A percentile compares a stretch with the other conserved stretches of the same genome.
Evolutionary conservation across 139 green algal species (phyloP).

Genomic region (Klebsormidium nitens): DNA sequence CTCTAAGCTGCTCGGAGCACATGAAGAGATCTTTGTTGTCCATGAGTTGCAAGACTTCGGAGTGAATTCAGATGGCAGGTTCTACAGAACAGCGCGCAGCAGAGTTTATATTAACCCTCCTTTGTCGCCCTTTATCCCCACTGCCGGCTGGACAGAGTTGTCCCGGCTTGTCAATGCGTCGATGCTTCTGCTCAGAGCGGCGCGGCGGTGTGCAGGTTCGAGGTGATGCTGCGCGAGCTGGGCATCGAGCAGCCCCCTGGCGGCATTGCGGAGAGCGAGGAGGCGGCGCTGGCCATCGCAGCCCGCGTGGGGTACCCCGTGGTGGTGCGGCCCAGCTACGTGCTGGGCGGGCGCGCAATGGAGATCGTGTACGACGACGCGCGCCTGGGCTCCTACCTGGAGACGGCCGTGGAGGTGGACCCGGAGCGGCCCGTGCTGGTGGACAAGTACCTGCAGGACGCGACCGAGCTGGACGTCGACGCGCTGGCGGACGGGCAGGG

Average conservation of each 20-base stretch:
- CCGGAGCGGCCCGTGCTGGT: conserved; percentile 89
- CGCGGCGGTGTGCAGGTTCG: no score
- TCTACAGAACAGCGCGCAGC: no score
- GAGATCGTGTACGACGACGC: conserved; percentile 91
- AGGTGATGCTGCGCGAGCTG: conserved; percentile 64
- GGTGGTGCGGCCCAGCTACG: conserved; percentile 95
- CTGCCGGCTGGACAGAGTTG: no score
- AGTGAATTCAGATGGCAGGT: no score
- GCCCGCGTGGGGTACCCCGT: conserved; percentile 87
- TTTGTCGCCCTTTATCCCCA: no score
- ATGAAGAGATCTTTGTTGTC: no score
- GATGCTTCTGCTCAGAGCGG: no score
- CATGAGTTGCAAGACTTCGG: no score
- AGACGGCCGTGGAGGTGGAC: conserved; percentile 64
- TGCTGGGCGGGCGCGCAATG: conserved; percentile 96
- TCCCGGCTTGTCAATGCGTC: no score
- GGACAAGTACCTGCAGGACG: conserved; percentile 89
- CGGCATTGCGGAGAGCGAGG: conserved; percentile 55
- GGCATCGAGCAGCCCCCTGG: conserved; percentile 81
- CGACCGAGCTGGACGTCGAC: conserved; percentile 97
- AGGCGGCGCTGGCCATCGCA: conserved; percentile 70
- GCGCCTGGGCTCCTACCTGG: conserved; percentile 63
- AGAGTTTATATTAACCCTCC: no score
- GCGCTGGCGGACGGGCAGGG: conserved; percentile 82
- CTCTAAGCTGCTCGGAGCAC: no score